Base-by-base conservation (phyloP, 495 filamentous ascomycete species). In the Daldinia decipiens region DNA sequence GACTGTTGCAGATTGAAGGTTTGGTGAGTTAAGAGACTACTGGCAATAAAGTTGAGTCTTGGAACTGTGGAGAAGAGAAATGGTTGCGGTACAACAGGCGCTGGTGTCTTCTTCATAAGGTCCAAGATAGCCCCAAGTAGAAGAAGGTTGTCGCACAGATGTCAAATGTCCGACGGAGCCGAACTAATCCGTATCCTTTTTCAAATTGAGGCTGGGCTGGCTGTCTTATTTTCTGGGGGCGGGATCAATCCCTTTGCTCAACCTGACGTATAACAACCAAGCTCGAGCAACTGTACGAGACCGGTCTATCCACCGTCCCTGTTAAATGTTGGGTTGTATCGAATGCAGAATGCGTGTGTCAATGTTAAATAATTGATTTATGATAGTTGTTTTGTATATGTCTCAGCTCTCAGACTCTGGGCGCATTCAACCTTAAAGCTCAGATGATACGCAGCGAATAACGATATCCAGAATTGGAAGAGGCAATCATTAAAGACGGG, bases 101-200 rank as follows among this genome's bases (percentile, higher is more conserved):
- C 53, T 58, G 61, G 56, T 31, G 65, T 68, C 69, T 64, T 74
- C 71, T 70, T 74, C 67, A 57, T 40, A 24, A 24, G 21, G 21
- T 24, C 62, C 29, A 62, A 66, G 62, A 58, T 45, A 68, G 54
- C 31, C 3, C 3, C 60, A 53, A 21, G 21, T 24, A 24, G 31
- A 36, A 58, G n/a, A n/a, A n/a, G n/a, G 29, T 52, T 52, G 27
- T 27, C 56, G 27, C 56, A 26, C 51, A 55, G 67, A 74, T 74
- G 67, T 70, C 71, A 55, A 70, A 74, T 74, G 67, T 74, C 71
- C 71, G 71, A 62, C 59, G 62, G 57, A 74, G 66, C 71, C 71
- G 67, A 74, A 52, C 59, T 21, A n/a, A n/a, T n/a, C n/a, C n/a
- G n/a, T n/a, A 50, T 59, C 60, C 57, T 57, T 50, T 62, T 62